phyloP scores from a whole-genome alignment of 768 basidiomycete species.

The Podaxis rugospora region DNA sequence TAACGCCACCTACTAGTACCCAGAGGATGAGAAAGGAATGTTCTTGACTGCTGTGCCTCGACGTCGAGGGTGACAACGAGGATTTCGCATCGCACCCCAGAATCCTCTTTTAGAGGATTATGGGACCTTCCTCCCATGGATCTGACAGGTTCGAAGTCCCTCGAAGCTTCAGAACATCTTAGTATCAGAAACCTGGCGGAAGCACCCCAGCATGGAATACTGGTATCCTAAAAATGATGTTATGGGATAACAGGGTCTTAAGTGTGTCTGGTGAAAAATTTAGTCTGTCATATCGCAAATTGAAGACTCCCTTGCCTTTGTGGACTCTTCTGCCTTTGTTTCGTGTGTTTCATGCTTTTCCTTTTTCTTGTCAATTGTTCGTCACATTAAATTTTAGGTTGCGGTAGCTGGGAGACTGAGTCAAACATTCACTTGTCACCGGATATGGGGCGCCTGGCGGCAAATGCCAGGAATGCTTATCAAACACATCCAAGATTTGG shows the following conservation, averaged over 20 bases:
- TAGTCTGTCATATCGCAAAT: not conserved
- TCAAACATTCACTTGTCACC: not conserved
- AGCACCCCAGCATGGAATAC: slow-evolving; percentile 9
- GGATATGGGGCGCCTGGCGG: not conserved
- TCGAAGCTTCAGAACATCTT: slow-evolving; percentile 2
- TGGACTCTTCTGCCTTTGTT: not conserved
- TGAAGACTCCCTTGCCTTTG: not conserved
- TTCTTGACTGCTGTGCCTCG: not conserved
- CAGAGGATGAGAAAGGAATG: not conserved
- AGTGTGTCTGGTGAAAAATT: not conserved
- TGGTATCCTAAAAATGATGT: not conserved
- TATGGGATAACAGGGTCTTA: not conserved
- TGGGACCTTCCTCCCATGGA: not conserved
- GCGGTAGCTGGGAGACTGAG: not conserved
- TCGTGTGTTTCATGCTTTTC: not conserved
- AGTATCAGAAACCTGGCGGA: not conserved
- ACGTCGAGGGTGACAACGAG: slow-evolving; percentile 6
- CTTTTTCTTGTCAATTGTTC: not conserved
- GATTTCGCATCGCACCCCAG: slow-evolving; percentile 8
- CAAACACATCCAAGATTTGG: not conserved
- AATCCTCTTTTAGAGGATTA: not conserved
- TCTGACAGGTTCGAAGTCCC: not conserved
- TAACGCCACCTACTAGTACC: not conserved
- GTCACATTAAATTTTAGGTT: not conserved
- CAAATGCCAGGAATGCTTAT: not conserved